Base-by-base conservation (phyloP, 73 alveolate species). In the Blepharisma japonicum region DNA sequence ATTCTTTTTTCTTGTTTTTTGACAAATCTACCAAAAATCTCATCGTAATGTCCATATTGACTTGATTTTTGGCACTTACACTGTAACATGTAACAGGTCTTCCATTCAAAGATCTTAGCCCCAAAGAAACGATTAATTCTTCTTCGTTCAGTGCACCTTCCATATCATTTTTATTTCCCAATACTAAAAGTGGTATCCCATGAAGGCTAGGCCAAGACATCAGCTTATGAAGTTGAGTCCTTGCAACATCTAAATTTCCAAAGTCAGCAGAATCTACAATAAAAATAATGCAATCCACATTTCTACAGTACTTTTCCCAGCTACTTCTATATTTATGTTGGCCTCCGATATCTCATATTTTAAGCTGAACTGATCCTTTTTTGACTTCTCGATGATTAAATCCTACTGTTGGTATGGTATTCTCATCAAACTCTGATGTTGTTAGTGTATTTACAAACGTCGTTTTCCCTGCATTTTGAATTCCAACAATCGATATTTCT, bases 281-380 rank as follows among this genome's bases (percentile, higher is more conserved):
- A 85, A 92, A 92, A 23, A 92, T 79, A 47, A 92, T 92, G 55
- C 88, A 89, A 61, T 88, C 94, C 8, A 95, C 81, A 42, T 79
- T 84, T 71, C 96, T 85, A 87, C 94, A 94, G 81, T 89, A 91
- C 53, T 92, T 90, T 70, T 92, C 97, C 98, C 98, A 92, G 68
- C 93, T 83, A 49, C 87, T 94, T 68, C 98, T 56, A 71, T 87
- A 92, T 56, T 89, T 74, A 38, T 94, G 91, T 70, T 91, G 83
- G n/a, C 98, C 98, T 27, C 98, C 98, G 53, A 92, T 77, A 80
- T 92, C 98, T 97, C 98, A 92, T 55, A 92, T 68, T 68, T 90
- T 90, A 80, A 92, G 56, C 39, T 77, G 55, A 25, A 88, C 86
- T 66, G 77, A 84, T 42, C 95, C 94, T 68, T 87, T 90, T 72